Evolutionary conservation across 805 yeast species (phyloP).

Genomic region (Torulaspora franciscae): DNA sequence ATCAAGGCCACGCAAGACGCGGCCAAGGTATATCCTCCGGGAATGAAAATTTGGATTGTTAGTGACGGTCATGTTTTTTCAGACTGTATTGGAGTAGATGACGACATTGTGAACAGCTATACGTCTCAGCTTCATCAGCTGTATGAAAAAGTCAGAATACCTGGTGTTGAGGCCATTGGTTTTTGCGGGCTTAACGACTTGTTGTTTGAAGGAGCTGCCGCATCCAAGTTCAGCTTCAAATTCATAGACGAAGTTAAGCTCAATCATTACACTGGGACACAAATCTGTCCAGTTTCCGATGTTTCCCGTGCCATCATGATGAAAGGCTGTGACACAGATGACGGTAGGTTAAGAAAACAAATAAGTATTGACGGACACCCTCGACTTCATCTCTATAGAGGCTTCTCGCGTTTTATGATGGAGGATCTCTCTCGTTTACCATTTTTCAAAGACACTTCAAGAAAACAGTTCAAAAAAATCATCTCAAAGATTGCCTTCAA

Average conservation of each 20-base stretch:
- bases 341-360: slow-evolving; percentile 62
- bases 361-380: slow-evolving; percentile 52
- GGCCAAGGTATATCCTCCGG: slow-evolving; percentile 47
- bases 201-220: slow-evolving; percentile 34
- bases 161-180: slow-evolving; percentile 35
- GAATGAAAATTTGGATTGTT: slow-evolving; percentile 51
- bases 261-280: slow-evolving; percentile 39
- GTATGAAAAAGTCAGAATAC: slow-evolving; percentile 37
- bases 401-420: slow-evolving; percentile 55
- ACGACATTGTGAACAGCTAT: slow-evolving; percentile 47
- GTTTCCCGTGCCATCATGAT: slow-evolving; percentile 39
- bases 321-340: slow-evolving; percentile 48
- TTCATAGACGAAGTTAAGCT: slow-evolving; percentile 33
- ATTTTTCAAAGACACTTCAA: slow-evolving; percentile 38
- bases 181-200: slow-evolving; percentile 42
- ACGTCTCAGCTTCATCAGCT: slow-evolving; percentile 43
- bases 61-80: slow-evolving; percentile 64
- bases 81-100: slow-evolving; percentile 60
- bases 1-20: slow-evolving; percentile 34
- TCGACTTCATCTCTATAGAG: slow-evolving; percentile 49
- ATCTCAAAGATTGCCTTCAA: slow-evolving; percentile 55
- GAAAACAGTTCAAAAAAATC: slow-evolving; percentile 46
- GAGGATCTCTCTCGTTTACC: slow-evolving; percentile 49
- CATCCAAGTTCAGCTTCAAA: slow-evolving; percentile 25
- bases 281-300: slow-evolving; percentile 38